Percentiles rank a stretch among this genome's conserved stretches.
Conservation (phyloP, 768 basidiomycete genomes). For the Termitomyces sp. region DNA sequence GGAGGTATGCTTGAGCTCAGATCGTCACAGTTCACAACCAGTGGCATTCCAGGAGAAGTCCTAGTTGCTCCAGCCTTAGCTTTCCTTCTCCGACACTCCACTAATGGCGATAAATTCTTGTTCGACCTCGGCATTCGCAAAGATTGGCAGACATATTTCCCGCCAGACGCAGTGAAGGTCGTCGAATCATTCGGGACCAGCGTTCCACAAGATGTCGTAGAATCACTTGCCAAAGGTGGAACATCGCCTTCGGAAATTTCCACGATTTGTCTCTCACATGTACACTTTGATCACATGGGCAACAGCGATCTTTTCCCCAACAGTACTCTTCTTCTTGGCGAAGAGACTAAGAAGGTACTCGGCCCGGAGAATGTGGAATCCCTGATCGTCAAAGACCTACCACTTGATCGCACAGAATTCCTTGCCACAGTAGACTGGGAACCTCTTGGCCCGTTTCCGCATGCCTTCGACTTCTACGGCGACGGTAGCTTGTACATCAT, state of each 20-base stretch:
- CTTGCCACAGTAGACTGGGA: constrained; percentile 11
- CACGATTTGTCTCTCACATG: constrained; percentile 43
- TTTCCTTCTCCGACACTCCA: constrained; percentile 47
- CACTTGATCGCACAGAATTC: constrained; percentile 10
- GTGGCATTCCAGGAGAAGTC: constrained; percentile 20
- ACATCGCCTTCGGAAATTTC: constrained; percentile 35
- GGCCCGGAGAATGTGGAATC: constrained; percentile 3
- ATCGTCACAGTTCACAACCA: constrained; percentile 31
- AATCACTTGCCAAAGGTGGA: constrained; percentile 48
- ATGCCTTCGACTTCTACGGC: constrained; percentile 45
- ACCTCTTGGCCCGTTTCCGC: constrained; percentile 23
- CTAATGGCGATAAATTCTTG: constrained; percentile 29
- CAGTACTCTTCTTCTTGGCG: constrained; percentile 44
- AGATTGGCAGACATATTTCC: constrained; percentile 33
- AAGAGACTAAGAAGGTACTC: constrained; percentile 27
- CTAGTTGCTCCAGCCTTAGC: constrained; percentile 38
- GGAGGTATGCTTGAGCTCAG: constrained; percentile 38
- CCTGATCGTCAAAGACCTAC: constrained; percentile 8
- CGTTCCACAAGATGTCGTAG: constrained; percentile 33
- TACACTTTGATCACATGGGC: constrained; percentile 53
- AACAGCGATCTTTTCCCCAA: constrained; percentile 38
- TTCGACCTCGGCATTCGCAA: constrained; percentile 55
- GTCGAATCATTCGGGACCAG: constrained; percentile 17
- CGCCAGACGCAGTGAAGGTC: constrained; percentile 26
- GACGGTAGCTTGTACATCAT: constrained; percentile 57